phyloP scores from a whole-genome alignment of 192 early-diverging fungal species.

The Paraglomus occultum region DNA sequence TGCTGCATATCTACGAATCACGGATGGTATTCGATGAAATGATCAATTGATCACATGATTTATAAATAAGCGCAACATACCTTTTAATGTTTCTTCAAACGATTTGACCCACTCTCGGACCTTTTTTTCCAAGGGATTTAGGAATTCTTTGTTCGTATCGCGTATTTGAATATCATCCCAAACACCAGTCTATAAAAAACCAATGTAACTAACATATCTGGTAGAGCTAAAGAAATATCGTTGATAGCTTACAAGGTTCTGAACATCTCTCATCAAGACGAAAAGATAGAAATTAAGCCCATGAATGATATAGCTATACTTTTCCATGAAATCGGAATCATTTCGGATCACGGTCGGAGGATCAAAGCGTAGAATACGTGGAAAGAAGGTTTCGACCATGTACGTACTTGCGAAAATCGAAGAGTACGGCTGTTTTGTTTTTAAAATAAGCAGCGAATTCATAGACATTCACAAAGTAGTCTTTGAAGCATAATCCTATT shows the following conservation, averaged over 20 bases:
- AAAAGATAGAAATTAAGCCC: conserved; percentile 49
- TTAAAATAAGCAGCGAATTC: background rate
- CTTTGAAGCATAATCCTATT: background rate
- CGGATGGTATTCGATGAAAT: no score
- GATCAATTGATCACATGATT: no score
- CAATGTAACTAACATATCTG: conserved; percentile 5
- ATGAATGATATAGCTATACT: conserved; percentile 46
- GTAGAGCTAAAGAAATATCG: background rate
- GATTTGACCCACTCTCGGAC: no score
- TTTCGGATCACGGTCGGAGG: conserved; percentile 24
- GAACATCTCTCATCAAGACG: conserved; percentile 43
- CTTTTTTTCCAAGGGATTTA: conserved; percentile 33
- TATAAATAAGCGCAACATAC: no score
- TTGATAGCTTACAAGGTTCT: conserved; percentile 38
- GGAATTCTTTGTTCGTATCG: conserved; percentile 31
- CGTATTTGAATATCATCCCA: conserved; percentile 33
- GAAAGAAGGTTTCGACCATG: conserved; percentile 40
- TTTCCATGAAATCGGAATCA: conserved; percentile 39
- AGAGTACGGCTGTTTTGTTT: background rate
- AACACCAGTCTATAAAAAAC: conserved; percentile 34
- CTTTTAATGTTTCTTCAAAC: background rate
- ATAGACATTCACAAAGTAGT: no score
- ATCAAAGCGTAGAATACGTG: conserved; percentile 36
- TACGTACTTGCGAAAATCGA: conserved; percentile 42
- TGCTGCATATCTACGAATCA: no score